Evolutionary conservation across 208 protist genomes (phyloP), one percentile per base, ranked within the genome.

Genomic region (Trypanosoma conorhini): DNA sequence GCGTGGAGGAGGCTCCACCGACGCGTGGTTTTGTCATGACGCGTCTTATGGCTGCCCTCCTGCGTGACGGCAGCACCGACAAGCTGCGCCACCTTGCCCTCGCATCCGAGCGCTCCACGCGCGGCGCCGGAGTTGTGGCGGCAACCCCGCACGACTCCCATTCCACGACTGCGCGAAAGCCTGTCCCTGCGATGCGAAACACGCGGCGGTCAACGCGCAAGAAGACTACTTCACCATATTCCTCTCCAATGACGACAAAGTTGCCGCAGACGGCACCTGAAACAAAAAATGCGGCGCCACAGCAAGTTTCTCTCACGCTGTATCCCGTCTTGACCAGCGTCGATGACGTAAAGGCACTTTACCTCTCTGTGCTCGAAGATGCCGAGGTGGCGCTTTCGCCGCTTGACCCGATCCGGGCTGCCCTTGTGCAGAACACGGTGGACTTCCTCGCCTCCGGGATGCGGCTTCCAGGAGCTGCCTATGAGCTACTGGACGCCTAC

Each of bases 341-440:
- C 22, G 66, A 76, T 1, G 91, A 96, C 60, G 79, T 96, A 24
- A 72, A 78, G 13, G 63, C 72, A 50, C 75, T 96, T 15, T 96
- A 93, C 72, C 44, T 59, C 26, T 80, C 71, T 55, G 78, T 76
- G 17, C 67, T 96, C 5, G 67, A 84, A 19, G 89, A 94, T 17
- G 79, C 87, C 3, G 84, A 92, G 62, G 33, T 87, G n/a, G 50
- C 83, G 31, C 80, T 96, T 54, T 91, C 81, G 21, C 82, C 89
- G n/a, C 89, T 94, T 48, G 91, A 96, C 56, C 91, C 91, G 1
- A 72, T 94, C 38, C 86, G 82, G 55, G 91, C 91, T n/a, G 81
- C 91, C 42, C 74, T 94, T 62, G 81, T 92, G n/a, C 80, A 86
- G 51, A 94, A 91, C 64, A 76, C 80, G 2, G 86, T 88, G 10